Evolutionary conservation across 1,284 basidiomycete species (phyloP).

Genomic region (Fomitiporia mediterranea): DNA sequence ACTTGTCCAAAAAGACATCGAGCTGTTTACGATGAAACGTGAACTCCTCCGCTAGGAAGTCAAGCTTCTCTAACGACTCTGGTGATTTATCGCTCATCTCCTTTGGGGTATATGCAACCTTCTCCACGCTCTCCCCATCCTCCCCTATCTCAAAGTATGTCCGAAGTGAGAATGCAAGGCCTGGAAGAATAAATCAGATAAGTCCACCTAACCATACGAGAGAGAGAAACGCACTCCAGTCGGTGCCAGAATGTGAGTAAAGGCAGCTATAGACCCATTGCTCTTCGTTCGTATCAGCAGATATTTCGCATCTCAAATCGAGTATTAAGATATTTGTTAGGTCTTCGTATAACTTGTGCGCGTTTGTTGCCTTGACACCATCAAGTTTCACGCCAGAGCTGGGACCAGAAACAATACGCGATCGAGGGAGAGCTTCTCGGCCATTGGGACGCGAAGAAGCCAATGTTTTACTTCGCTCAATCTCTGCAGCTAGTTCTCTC

Average conservation of each 20-base stretch:
- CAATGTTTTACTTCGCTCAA: constrained; percentile 51
- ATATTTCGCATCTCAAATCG: constrained; percentile 29
- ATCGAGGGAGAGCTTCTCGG: constrained; percentile 5
- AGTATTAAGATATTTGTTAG: constrained; percentile 36
- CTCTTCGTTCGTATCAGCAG: constrained; percentile 27
- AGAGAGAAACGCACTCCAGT: constrained; percentile 8
- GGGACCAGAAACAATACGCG: neutral
- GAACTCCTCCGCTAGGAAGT: constrained; percentile 58
- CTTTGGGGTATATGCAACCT: constrained; percentile 58
- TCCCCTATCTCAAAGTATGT: constrained; percentile 37
- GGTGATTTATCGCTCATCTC: constrained; percentile 54
- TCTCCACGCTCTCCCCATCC: constrained; percentile 29
- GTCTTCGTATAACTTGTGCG: constrained; percentile 42
- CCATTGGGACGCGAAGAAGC: constrained; percentile 32
- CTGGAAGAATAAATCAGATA: constrained; percentile 31
- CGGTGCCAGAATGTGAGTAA: constrained; percentile 26
- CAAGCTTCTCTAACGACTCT: constrained; percentile 51
- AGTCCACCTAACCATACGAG: neutral
- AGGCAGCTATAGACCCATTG: constrained; percentile 31
- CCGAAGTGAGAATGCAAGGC: constrained; percentile 55
- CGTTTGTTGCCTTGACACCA: constrained; percentile 31
- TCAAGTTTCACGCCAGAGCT: constrained; percentile 3
- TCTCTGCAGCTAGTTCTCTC: constrained; percentile 56
- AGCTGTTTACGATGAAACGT: constrained; percentile 64
- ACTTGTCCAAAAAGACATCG: constrained; percentile 55